Percentiles rank a stretch among this genome's conserved stretches.
Evolutionary conservation across 352 stramenopile genomes (phyloP).

Genomic region (Peronospora tabacina): DNA sequence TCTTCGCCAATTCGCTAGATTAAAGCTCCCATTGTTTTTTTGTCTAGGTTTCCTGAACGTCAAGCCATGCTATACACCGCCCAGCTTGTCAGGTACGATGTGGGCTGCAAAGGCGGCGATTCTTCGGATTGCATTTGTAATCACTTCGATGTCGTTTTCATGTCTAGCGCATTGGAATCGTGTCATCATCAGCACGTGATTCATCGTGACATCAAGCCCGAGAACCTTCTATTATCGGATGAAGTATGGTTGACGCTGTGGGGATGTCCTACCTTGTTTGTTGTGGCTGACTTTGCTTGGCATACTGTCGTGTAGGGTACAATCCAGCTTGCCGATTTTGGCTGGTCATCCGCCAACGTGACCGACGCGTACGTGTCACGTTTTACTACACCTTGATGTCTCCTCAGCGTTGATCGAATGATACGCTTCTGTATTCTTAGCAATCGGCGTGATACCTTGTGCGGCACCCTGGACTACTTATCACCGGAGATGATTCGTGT

Average conservation of each 20-base stretch:
- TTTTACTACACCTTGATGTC: not conserved
- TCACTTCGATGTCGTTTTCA: not conserved
- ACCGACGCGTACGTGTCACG: conserved; percentile 47
- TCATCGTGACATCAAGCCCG: conserved; percentile 94
- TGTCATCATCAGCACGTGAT: conserved; percentile 84
- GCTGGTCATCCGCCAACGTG: conserved; percentile 92
- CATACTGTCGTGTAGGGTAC: conserved; percentile 47
- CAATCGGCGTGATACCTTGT: conserved; percentile 94
- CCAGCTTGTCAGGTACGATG: conserved; percentile 55
- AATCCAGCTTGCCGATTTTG: conserved; percentile 99
- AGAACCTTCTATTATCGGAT: conserved; percentile 88
- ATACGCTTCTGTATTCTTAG: conserved; percentile 20
- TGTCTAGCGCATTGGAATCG: conserved; percentile 40
- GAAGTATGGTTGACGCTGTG: conserved; percentile 26
- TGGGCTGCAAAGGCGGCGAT: not conserved
- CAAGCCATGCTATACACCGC: conserved; percentile 60
- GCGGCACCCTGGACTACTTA: conserved; percentile 98
- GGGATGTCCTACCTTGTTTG: not conserved
- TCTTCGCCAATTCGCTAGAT: not conserved
- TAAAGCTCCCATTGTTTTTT: not conserved
- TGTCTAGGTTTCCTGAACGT: conserved; percentile 46
- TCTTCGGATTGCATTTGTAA: not conserved
- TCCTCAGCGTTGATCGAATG: not conserved
- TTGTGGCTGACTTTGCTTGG: conserved; percentile 2
- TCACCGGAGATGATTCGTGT: conserved; percentile 98